Evolutionary conservation across 1,284 basidiomycete genomes (phyloP), one percentile per base, ranked within the genome.

Genomic region (Anthracocystis setariae): DNA sequence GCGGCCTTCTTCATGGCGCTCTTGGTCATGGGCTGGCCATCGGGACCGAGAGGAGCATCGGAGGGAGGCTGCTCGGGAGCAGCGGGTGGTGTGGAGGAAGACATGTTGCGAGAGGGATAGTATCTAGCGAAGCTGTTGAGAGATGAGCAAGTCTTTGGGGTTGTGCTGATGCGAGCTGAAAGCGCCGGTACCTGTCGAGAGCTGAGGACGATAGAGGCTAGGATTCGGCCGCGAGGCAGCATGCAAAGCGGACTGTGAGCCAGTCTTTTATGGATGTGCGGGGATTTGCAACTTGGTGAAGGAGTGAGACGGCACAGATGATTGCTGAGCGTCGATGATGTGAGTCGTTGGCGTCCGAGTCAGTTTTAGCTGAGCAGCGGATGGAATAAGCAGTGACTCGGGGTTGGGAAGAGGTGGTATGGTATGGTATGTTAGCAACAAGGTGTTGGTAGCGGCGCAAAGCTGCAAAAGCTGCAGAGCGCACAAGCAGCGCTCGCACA

Each of bases 1-100:
- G 77, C 76, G 20, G 71, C 75, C 38, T 80, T 80, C 44, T 80
- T 80, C 65, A 69, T 58, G n/a, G 73, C 74, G 38, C 65, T 74
- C 48, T 80, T 80, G 46, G 76, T 61, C 69, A 74, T 55, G 13
- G 69, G 64, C 55, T 73, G 70, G 18, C 67, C 74, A 37, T 74
- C 73, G 29, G 73, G 68, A 27, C 73, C 73, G 46, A 72, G 64
- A 25, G 68, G 64, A 8, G 47, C 38, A 25, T 66, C 63, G 38
- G 68, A 54, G 35, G 17, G 62, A 32, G 45, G 53, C 55, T 66
- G 43, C 42, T 61, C 58, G 25, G 54, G 50, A 3, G 49, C 50
- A n/a, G 47, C 54, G 5, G 64, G 40, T 32, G 51, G 24, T 52
- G 64, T 46, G 40, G 54, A 38, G 18, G 65, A 68, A 8, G 65